These are phyloP conservation scores for Verruconis gallopava DNA, from an alignment of 2,329 filamentous ascomycete species.

Conservation along the genomic window DNA sequence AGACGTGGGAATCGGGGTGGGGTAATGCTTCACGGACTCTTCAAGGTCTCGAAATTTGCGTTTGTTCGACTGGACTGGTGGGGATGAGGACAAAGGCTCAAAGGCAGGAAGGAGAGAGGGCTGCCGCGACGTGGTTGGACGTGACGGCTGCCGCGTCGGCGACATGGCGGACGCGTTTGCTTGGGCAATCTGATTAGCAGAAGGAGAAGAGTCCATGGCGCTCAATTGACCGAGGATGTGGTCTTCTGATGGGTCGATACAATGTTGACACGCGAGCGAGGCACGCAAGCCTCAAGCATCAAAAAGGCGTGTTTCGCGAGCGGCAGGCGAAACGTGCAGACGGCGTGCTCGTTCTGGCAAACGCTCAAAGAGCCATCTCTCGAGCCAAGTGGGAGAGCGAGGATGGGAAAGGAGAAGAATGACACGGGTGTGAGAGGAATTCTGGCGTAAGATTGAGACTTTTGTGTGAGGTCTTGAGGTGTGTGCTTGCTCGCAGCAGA, in stretches of 20 bases:
- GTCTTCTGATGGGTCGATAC: not conserved
- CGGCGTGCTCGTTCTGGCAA: no score
- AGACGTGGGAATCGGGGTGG: conserved; percentile 86
- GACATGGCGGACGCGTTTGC: conserved; percentile 4
- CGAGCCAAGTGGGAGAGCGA: no score
- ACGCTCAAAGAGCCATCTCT: no score
- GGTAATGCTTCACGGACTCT: conserved; percentile 54
- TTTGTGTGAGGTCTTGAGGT: no score
- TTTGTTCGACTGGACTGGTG: conserved; percentile 57
- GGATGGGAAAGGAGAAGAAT: no score
- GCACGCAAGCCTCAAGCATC: not conserved
- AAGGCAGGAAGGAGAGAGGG: conserved; percentile 65
- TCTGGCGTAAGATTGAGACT: no score
- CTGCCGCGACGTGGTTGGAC: conserved; percentile 9
- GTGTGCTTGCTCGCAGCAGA: no score
- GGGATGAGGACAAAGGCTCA: conserved; percentile 67
- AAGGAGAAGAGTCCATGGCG: not conserved
- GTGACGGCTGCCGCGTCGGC: not conserved
- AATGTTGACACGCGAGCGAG: not conserved
- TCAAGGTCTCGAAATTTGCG: conserved; percentile 45
- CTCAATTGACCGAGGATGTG: not conserved
- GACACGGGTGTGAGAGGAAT: no score
- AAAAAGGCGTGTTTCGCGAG: conserved; percentile 1
- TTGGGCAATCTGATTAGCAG: not conserved
- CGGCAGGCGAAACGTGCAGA: no score